Evolutionary conservation across 2,329 filamentous ascomycete genomes (phyloP).

Genomic region (Alternaria brassicicola): DNA sequence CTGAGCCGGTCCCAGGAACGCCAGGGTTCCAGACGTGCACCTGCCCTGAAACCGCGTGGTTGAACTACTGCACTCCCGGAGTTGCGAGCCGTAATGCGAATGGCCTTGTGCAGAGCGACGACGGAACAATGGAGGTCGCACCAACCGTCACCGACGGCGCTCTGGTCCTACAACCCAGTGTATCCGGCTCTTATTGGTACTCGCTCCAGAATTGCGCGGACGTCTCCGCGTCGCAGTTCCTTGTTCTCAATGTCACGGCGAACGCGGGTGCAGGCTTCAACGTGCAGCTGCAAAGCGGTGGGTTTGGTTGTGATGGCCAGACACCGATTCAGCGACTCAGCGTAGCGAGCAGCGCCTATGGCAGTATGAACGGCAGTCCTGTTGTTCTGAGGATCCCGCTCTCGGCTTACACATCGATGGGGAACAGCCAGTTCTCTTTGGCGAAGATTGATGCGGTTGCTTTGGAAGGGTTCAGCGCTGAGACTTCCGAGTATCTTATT

Average conservation of each 20-base stretch:
- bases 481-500: slow-evolving; percentile 6
- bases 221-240: not conserved
- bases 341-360: slow-evolving; percentile 4
- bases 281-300: slow-evolving; percentile 12
- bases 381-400: slow-evolving; percentile 8
- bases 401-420: not conserved
- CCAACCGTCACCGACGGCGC: slow-evolving; percentile 1
- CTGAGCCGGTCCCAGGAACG: not conserved
- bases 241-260: slow-evolving; percentile 10
- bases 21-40: not conserved
- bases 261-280: slow-evolving; percentile 9
- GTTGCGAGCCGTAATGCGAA: slow-evolving; percentile 1
- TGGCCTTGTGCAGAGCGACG: slow-evolving; percentile 9
- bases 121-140: slow-evolving; percentile 10
- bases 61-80: slow-evolving; percentile 11
- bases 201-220: slow-evolving; percentile 11
- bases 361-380: slow-evolving; percentile 3
- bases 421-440: slow-evolving; percentile 6
- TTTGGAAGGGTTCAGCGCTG: slow-evolving; percentile 2
- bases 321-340: slow-evolving; percentile 5
- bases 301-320: not conserved
- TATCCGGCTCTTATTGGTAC: slow-evolving; percentile 15
- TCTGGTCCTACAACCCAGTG: slow-evolving; percentile 4
- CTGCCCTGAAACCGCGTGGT: slow-evolving; percentile 7
- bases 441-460: slow-evolving; percentile 6